Evolutionary conservation across 805 yeast species (phyloP), one percentile per base, ranked within the genome.

Genomic region (Wickerhamiella allomyrinae): DNA sequence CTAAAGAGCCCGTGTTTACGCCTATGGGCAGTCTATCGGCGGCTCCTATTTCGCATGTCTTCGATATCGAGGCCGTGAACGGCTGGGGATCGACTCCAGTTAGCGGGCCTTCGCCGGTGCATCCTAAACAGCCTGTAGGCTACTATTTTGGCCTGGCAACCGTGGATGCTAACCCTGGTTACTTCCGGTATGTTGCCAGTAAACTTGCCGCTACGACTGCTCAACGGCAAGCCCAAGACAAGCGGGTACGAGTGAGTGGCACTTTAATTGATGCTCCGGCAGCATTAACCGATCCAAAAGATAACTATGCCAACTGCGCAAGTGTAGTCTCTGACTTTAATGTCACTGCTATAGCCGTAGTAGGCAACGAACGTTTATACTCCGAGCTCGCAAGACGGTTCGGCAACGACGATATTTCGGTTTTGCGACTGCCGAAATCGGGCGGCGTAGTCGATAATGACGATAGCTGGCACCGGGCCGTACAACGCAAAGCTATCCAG

Each of bases 81-180:
- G 71, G 72, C 2, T 80, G 93, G 66, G 95, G 94, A 47, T 83
- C 84, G 38, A 75, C 83, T 1, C 76, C 87, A 1, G 65, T 70
- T 46, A 76, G 79, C 48, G 64, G 67, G 1, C 68, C 68, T 1
- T 53, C 66, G 2, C 48, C 52, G 5, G 49, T 58, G 1, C 87
- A 82, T 57, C 82, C 83, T n/a, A 83, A 84, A 57, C 93, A 84
- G 58, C 96, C 97, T 0, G 58, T 80, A n/a, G 89, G 81, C 7
- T 78, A 80, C 53, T 77, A 71, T 53, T 85, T 68, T 59, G 98
- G 97, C 0, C 68, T 77, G 41, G 82, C 77, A 39, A 60, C 65
- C 29, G 67, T 74, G 10, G 50, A 60, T 1, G 77, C 74, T 10
- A 85, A 85, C 57, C 56, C 70, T 34, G 70, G 68, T 34, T 66